Evolutionary conservation across 108 stramenopile genomes (phyloP), one percentile per base, ranked within the genome.

Genomic region (Skeletonema costatum): DNA sequence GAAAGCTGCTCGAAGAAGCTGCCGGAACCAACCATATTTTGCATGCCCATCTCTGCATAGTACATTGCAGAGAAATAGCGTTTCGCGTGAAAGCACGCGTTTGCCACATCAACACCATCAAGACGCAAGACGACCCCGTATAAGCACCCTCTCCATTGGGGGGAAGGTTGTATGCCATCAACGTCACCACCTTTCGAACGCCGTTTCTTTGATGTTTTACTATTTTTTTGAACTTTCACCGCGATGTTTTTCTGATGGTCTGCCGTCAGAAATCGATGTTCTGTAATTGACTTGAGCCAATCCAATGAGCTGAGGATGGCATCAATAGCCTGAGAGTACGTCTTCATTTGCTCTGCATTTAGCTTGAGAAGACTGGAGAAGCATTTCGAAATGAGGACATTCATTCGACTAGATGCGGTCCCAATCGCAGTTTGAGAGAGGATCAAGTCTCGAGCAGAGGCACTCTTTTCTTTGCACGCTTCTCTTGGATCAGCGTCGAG

Each of bases 61-160:
- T 86, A 90, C 13, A 90, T 67, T 29, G 92, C 89, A 31, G 89
- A 87, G 31, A 78, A 81, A 68, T 79, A 91, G 16, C 86, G 81
- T 60, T 84, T 85, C 39, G 80, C 68, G 17, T 76, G 21, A 29
- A 91, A 75, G 58, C 92, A 92, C 38, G 91, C 89, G 36, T 66
- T 42, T 17, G 89, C 91, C 35, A 93, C 77, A 56, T 78, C 68
- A 17, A 87, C 68, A 21, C 94, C 94, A 66, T 86, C 81, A 29
- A 95, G 66, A 1, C 75, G 70, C 19, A 95, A 53, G 19, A 89
- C 90, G 58, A 86, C 69, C 12, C 94, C 92, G 70, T 77, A 92
- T 35, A 89, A 86, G 32, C 92, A 33, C 17, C 93, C 93, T 70
- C 80, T 60, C 93, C 91, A 95, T 39, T 80, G 71, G 11, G 71